Evolutionary conservation across 768 basidiomycete species (phyloP), one percentile per base, ranked within the genome.

Genomic region (Pulveroboletus sp.): DNA sequence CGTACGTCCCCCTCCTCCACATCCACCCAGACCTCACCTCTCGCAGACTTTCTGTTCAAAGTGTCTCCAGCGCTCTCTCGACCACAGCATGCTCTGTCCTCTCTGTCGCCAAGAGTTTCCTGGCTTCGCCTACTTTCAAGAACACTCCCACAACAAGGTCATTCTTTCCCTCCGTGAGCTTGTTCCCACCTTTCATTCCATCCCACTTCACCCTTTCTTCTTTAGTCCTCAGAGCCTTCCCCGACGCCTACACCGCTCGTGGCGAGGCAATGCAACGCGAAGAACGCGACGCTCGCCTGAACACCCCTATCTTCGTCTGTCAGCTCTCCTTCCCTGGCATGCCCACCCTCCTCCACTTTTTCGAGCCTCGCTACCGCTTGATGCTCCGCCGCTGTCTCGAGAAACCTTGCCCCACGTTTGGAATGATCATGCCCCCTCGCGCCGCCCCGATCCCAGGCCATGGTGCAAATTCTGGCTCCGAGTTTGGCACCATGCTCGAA

Each of bases 331-430:
- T 96, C 71, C 95, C 95, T 2, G 87, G 86, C 49, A 83, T 93
- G 72, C 93, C 92, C 36, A 93, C 87, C 41, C 76, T 86, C 47
- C 73, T 98, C 14, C 93, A 96, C 68, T 84, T 98, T 62, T 97
- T 91, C 64, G 95, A 98, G 66, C 95, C 95, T 0, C 78, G 89
- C 59, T 94, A 97, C 66, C 86, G 95, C 7, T 77, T 98, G 44
- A 97, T 98, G 95, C 84, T 98, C 47, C 87, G 95, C 21, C 83
- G 95, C n/a, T 93, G 89, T 65, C 83, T 97, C 50, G 85, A 91
- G 59, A 81, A 78, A 14, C 73, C 80, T 5, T 72, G 72, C 38
- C 89, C 89, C n/a, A 75, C 76, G 21, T 96, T 98, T 68, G 95
- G 95, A 33, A 97, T 97, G 90, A 79, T 96, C 61, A 84, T 95